These are phyloP conservation scores for Kodamaea plutei DNA, from an alignment of 1,139 yeast species.

Conservation along the genomic window DNA sequence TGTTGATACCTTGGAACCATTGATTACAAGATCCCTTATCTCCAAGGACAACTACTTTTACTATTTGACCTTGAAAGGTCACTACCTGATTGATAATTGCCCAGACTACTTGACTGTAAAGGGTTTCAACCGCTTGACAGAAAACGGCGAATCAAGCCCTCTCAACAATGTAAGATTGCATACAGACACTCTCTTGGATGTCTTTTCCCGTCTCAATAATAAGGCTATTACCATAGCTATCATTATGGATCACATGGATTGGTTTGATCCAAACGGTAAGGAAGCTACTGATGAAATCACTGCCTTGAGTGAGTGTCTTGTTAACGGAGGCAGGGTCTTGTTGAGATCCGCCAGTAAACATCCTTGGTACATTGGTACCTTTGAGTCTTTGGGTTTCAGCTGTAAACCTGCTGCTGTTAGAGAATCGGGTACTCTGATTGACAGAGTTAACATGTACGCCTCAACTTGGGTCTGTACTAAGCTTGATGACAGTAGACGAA, in stretches of 20 bases:
- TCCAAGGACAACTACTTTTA: conserved; percentile 77
- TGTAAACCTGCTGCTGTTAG: conserved; percentile 71
- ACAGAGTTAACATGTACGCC: conserved; percentile 82
- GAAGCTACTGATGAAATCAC: conserved; percentile 66
- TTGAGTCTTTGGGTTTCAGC: conserved; percentile 61
- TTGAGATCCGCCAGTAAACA: conserved; percentile 67
- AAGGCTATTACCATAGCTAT: conserved; percentile 70
- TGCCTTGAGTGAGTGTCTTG: conserved; percentile 60
- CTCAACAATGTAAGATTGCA: conserved; percentile 70
- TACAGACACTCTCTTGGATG: conserved; percentile 76
- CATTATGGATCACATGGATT: conserved; percentile 91
- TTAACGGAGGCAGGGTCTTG: conserved; percentile 68
- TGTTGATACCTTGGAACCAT: conserved; percentile 74
- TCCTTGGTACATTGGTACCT: conserved; percentile 76
- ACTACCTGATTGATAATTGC: conserved; percentile 60
- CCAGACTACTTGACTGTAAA: conserved; percentile 68
- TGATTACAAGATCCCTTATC: conserved; percentile 57
- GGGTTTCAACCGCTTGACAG: conserved; percentile 49
- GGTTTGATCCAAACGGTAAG: conserved; percentile 66
- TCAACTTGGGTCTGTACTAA: conserved; percentile 83
- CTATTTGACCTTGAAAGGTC: conserved; percentile 61
- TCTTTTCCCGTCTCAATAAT: conserved; percentile 58
- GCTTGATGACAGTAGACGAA: conserved; percentile 28
- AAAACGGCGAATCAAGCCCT: conserved; percentile 30
- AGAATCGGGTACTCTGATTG: conserved; percentile 59